Percentiles rank a stretch among this genome's conserved stretches.
These are phyloP conservation scores for Cinnamomum micranthum DNA, from an alignment of 164 flowering plant species.

Conservation along the genomic window DNA sequence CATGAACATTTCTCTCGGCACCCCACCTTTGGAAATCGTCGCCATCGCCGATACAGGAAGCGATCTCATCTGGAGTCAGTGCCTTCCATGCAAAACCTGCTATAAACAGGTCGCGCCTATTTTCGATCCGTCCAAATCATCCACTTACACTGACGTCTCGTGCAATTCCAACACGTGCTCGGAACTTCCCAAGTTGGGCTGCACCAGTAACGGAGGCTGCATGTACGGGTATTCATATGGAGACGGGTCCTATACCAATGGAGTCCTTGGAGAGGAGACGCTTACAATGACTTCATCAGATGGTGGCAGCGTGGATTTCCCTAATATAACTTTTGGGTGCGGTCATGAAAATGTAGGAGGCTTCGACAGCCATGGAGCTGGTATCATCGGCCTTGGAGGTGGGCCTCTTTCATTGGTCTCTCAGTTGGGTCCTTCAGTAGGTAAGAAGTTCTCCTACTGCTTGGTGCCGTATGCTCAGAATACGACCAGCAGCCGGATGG, in stretches of 20 bases:
- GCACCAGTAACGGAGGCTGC: conserved; percentile 7
- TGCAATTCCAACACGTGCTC: conserved; percentile 31
- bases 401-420: conserved; percentile 39
- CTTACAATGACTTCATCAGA: conserved; percentile 29
- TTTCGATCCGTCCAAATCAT: conserved; percentile 35
- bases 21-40: conserved; percentile 45
- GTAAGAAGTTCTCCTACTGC: conserved; percentile 59
- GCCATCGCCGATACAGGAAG: conserved; percentile 89
- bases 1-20: conserved; percentile 60
- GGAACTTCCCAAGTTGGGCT: neutral
- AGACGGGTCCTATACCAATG: conserved; percentile 32
- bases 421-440: conserved; percentile 29
- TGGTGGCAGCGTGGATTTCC: conserved; percentile 7
- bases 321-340: conserved; percentile 36
- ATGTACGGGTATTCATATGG: conserved; percentile 26
- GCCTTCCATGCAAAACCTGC: conserved; percentile 65
- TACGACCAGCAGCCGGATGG: conserved; percentile 20
- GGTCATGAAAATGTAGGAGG: conserved; percentile 38
- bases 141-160: conserved; percentile 32
- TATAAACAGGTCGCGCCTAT: conserved; percentile 51
- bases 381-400: conserved; percentile 57
- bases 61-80: conserved; percentile 85
- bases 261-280: conserved; percentile 37
- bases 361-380: conserved; percentile 25
- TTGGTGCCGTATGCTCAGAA: conserved; percentile 20